phyloP scores from a whole-genome alignment of 345 rosid species.

The Iberis pinnata region DNA sequence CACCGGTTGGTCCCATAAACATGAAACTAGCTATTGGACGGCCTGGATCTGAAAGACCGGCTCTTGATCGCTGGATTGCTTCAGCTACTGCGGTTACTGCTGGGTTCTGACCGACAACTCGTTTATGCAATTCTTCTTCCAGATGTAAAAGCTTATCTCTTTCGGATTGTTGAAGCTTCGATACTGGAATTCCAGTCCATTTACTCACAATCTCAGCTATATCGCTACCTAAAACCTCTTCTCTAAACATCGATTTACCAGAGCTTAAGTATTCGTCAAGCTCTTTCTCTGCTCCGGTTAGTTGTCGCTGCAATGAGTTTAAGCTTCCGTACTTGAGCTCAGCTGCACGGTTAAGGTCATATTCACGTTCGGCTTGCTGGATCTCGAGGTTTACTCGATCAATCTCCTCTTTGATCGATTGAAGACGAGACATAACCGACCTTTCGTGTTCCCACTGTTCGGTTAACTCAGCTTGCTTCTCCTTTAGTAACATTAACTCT shows the following conservation, averaged over 20 bases:
- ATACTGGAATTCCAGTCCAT: constrained; percentile 97
- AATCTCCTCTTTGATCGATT: constrained; percentile 96
- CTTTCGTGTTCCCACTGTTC: constrained; percentile 99
- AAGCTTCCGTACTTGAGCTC: constrained; percentile 94
- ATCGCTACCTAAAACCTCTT: constrained; percentile 89
- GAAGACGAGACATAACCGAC: constrained; percentile 89
- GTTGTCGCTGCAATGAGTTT: constrained; percentile 81
- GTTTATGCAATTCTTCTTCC: constrained; percentile 88
- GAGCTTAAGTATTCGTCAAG: constrained; percentile 77
- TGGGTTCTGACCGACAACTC: constrained; percentile 92
- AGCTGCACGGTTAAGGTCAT: constrained; percentile 97
- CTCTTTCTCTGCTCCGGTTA: constrained; percentile 78
- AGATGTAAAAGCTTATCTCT: constrained; percentile 77
- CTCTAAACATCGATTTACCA: constrained; percentile 96
- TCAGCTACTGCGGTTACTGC: constrained; percentile 93
- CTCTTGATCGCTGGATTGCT: constrained; percentile 96
- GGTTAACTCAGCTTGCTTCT: constrained; percentile 74
- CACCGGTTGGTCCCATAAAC: constrained; percentile 99
- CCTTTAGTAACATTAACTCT: constrained; percentile 63
- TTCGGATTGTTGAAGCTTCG: constrained; percentile 94
- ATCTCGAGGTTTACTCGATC: constrained; percentile 93
- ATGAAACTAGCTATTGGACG: constrained; percentile 98
- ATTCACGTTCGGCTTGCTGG: constrained; percentile 98
- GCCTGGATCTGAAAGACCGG: constrained; percentile 92
- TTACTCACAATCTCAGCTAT: constrained; percentile 93